These are phyloP conservation scores for Geosmithia putterillii DNA, from an alignment of 2,329 filamentous ascomycete genomes.

Conservation along the genomic window DNA sequence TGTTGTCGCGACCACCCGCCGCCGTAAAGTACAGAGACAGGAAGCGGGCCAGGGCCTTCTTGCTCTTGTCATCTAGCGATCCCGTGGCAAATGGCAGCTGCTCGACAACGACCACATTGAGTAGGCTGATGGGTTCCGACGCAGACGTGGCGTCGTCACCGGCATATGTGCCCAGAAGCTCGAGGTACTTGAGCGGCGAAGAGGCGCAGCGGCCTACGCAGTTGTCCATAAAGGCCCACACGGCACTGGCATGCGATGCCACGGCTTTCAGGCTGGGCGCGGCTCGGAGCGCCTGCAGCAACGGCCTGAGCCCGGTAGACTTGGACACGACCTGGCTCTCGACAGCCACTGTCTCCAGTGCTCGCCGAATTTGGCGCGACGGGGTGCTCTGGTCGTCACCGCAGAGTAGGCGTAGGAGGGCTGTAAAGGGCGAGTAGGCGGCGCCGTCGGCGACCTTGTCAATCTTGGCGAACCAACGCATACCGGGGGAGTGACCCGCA, in stretches of 20 bases:
- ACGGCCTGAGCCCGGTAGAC: slow-evolving; percentile 31
- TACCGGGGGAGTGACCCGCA: slow-evolving; percentile 66
- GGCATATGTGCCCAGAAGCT: slow-evolving; percentile 32
- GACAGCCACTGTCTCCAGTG: slow-evolving; percentile 47
- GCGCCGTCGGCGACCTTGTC: slow-evolving; percentile 39
- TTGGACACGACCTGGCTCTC: slow-evolving; percentile 56
- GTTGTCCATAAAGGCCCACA: slow-evolving; percentile 71
- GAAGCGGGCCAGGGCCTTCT: slow-evolving; percentile 41
- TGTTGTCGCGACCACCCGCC: slow-evolving; percentile 36
- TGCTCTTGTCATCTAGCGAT: slow-evolving; percentile 26
- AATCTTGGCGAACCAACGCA: slow-evolving; percentile 80
- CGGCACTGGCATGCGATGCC: slow-evolving; percentile 19
- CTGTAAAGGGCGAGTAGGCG: slow-evolving; percentile 53
- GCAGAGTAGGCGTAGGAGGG: slow-evolving; percentile 42
- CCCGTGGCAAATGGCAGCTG: slow-evolving; percentile 62
- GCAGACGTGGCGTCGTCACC: slow-evolving; percentile 13
- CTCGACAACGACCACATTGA: slow-evolving; percentile 60
- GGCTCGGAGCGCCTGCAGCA: slow-evolving; percentile 23
- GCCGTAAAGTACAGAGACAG: slow-evolving; percentile 44
- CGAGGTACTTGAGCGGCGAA: slow-evolving; percentile 74
- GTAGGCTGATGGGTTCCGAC: slow-evolving; percentile 16
- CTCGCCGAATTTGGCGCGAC: slow-evolving; percentile 33
- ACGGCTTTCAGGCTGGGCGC: slow-evolving; percentile 7
- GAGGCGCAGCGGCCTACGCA: slow-evolving; percentile 63
- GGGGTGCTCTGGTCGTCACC: slow-evolving; percentile 14